Evolutionary conservation across 2,329 filamentous ascomycete species (phyloP).

Genomic region (Cryphonectria parasitica): DNA sequence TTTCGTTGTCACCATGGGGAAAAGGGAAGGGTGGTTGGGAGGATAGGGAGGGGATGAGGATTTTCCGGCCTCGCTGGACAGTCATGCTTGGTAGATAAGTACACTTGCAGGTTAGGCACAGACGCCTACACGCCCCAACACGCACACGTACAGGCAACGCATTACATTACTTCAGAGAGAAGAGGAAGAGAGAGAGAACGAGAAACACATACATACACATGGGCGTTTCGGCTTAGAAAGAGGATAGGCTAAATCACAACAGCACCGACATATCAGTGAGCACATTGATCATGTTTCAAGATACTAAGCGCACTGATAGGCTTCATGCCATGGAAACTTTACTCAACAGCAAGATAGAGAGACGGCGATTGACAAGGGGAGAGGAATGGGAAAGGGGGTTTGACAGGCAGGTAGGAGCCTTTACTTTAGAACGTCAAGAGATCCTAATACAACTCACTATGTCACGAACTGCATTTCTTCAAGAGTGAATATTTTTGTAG

Average conservation of each 20-base stretch:
- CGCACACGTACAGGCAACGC: neutral
- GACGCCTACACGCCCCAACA: neutral
- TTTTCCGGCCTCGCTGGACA: neutral
- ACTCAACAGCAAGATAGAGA: neutral
- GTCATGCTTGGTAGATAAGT: neutral
- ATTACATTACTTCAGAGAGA: neutral
- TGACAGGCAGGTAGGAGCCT: neutral
- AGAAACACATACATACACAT: conserved; percentile 1
- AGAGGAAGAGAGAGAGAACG: neutral
- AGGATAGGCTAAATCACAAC: neutral
- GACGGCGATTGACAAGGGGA: neutral
- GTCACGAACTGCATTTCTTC: neutral
- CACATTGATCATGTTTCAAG: neutral
- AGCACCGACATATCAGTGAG: neutral
- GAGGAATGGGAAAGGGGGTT: neutral
- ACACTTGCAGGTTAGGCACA: neutral
- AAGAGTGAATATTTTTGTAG: conserved; percentile 3
- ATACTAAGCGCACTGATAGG: neutral
- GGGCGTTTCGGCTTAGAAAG: conserved; percentile 17
- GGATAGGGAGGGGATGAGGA: no score
- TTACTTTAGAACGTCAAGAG: neutral
- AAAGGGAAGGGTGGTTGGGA: no score
- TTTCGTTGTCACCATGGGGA: neutral
- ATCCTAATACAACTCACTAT: neutral
- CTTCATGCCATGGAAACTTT: neutral